Percentiles rank a stretch among this genome's conserved stretches.
Evolutionary conservation across 352 stramenopile species (phyloP).

Genomic region (Globisporangium barbulae): DNA sequence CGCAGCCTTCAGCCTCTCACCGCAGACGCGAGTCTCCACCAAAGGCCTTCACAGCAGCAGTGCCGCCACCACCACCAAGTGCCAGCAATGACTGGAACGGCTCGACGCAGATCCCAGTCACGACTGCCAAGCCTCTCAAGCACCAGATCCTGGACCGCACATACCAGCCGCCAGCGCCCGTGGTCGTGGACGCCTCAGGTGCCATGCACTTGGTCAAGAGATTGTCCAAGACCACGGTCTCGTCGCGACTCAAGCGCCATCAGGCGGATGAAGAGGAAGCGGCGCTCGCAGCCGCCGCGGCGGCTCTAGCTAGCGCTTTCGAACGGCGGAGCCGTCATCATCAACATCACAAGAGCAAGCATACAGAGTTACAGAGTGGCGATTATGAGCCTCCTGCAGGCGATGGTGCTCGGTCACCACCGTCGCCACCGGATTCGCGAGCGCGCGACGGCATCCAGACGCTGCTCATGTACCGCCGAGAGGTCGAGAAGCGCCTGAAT

Average conservation of each 20-base stretch:
- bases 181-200: slow-evolving; percentile 31
- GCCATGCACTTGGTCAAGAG: slow-evolving; percentile 35
- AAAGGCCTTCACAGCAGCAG: not conserved
- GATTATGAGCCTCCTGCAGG: not conserved
- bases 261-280: not conserved
- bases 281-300: slow-evolving; percentile 14
- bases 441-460: slow-evolving; percentile 52
- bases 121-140: slow-evolving; percentile 32
- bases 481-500: slow-evolving; percentile 56
- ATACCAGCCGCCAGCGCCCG: slow-evolving; percentile 40
- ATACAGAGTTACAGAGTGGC: too few relatives aligned
- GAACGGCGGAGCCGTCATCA: slow-evolving; percentile 2
- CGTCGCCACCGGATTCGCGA: slow-evolving; percentile 22
- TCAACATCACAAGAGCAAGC: not conserved
- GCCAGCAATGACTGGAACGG: slow-evolving; percentile 39
- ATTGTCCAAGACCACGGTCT: slow-evolving; percentile 54
- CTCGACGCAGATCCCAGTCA: slow-evolving; percentile 41
- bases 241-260: slow-evolving; percentile 42
- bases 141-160: slow-evolving; percentile 60
- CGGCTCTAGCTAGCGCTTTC: slow-evolving; percentile 8
- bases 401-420: not conserved
- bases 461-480: slow-evolving; percentile 57
- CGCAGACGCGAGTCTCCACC: slow-evolving; percentile 10
- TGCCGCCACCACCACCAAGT: not conserved
- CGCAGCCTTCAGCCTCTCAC: not conserved